These are phyloP conservation scores for Stagonosporopsis tanaceti DNA, from an alignment of 2,329 filamentous ascomycete species.

Conservation along the genomic window DNA sequence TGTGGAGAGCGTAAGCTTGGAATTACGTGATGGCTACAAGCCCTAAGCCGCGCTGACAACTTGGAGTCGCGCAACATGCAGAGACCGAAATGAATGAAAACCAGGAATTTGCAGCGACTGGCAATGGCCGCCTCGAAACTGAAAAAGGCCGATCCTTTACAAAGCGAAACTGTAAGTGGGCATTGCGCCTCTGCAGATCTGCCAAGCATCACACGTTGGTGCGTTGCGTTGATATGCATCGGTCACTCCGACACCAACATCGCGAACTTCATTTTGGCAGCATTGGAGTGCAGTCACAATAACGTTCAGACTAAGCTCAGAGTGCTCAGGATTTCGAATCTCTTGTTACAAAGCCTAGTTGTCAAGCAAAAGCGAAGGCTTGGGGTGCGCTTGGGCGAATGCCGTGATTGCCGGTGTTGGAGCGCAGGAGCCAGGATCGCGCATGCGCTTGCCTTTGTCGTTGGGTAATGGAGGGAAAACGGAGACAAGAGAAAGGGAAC, in stretches of 20 bases:
- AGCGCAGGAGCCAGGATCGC: background rate
- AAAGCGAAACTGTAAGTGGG: background rate
- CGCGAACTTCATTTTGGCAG: background rate
- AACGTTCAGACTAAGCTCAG: constrained; percentile 11
- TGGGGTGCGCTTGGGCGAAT: constrained; percentile 13
- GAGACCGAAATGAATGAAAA: background rate
- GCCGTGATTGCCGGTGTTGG: constrained; percentile 13
- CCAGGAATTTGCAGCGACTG: background rate
- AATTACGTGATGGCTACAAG: constrained; percentile 14
- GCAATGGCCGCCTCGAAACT: background rate
- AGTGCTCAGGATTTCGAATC: constrained; percentile 2
- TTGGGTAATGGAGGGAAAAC: no score
- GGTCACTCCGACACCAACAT: background rate
- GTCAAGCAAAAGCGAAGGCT: constrained; percentile 19
- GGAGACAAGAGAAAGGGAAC: no score
- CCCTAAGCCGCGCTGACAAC: background rate
- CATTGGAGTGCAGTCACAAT: constrained; percentile 3
- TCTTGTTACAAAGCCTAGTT: constrained; percentile 10
- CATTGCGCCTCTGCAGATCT: background rate
- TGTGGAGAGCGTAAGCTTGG: constrained; percentile 11
- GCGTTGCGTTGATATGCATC: background rate
- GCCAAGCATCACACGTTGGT: constrained; percentile 5
- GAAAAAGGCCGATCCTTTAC: background rate
- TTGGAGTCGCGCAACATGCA: background rate
- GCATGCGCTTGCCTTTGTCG: background rate